Evolutionary conservation across 352 stramenopile species (phyloP).

Genomic region (Phytophthora tubulina): DNA sequence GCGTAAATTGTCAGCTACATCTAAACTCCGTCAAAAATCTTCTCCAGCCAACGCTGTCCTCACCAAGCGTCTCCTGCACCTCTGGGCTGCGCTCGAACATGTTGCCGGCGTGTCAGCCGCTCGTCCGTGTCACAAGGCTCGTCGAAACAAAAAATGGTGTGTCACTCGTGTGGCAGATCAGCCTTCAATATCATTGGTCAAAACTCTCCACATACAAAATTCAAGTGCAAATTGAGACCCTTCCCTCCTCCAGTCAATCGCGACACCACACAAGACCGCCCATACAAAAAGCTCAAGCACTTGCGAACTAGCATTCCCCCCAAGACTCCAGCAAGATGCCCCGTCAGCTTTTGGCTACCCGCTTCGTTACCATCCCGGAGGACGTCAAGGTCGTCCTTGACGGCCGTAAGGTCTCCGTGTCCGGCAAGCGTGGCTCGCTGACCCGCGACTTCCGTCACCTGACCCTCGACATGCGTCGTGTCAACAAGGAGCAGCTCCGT

Average conservation of each 20-base stretch:
- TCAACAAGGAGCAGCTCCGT: constrained; percentile 94
- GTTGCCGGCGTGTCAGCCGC: background rate
- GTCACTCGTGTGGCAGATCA: constrained; percentile 12
- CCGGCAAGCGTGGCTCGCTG: constrained; percentile 95
- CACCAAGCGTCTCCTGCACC: constrained; percentile 40
- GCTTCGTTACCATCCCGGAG: constrained; percentile 94
- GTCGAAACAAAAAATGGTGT: constrained; percentile 20
- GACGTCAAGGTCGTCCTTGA: constrained; percentile 96
- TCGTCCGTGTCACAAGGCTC: constrained; percentile 10
- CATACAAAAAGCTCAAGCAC: constrained; percentile 34
- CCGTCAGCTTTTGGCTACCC: constrained; percentile 93
- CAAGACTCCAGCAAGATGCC: constrained; percentile 70
- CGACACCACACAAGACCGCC: background rate
- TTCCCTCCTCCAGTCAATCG: constrained; percentile 36
- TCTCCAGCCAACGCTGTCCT: background rate
- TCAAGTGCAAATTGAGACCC: constrained; percentile 10
- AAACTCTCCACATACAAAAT: constrained; percentile 6
- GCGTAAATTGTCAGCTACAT: constrained; percentile 1
- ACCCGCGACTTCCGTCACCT: constrained; percentile 98
- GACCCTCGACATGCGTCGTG: constrained; percentile 94
- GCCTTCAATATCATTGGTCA: constrained; percentile 6
- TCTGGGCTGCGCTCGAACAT: constrained; percentile 47
- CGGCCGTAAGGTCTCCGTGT: constrained; percentile 96
- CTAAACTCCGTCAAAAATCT: background rate
- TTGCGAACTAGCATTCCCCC: constrained; percentile 79